Evolutionary conservation across 805 yeast genomes (phyloP), one percentile per base, ranked within the genome.

Genomic region (Saturnispora hagleri): DNA sequence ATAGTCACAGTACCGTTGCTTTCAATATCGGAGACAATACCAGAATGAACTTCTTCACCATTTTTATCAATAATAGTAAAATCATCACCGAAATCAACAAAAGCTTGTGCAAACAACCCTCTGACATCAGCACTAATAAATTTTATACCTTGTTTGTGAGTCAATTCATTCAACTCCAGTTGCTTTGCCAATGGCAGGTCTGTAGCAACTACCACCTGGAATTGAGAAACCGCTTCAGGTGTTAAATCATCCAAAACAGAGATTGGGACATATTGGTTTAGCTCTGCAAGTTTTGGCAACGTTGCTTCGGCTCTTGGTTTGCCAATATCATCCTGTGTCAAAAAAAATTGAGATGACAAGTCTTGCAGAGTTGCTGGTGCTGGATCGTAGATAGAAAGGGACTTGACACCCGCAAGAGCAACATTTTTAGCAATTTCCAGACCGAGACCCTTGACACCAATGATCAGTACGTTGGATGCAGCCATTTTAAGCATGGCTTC

Each of bases 401-500:
- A 84, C 72, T 93, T 93, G 60, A 93, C 99, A 62, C 99, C 99
- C 3, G 99, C 99, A 38, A 93, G 75, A 0, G 96, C 95, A 51
- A 93, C 89, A 69, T 93, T 93, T 71, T 93, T 93, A 24, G 99
- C 97, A 53, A 93, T 89, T 70, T 93, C 99, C 43, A 88, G 78
- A 62, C 99, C 99, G 46, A 93, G 73, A 46, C 99, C 99, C 64
- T 81, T 84, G 52, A 91, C 73, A 3, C 99, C 99, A 56, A 90
- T 80, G 46, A 93, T 76, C 47, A 93, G 77, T n/a, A 93, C 97
- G 61, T 86, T 89, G 26, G 98, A 89, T 58, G 80, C 76, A 62
- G 90, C 96, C 97, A 93, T 87, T 68, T 89, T 87, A 61, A 90
- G 74, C 99, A 93, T 93, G 49, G 99, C 99, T 58, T 93, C 99